These are phyloP conservation scores for Clonostachys rhizophaga DNA, from an alignment of 2,329 filamentous ascomycete genomes.

Conservation along the genomic window DNA sequence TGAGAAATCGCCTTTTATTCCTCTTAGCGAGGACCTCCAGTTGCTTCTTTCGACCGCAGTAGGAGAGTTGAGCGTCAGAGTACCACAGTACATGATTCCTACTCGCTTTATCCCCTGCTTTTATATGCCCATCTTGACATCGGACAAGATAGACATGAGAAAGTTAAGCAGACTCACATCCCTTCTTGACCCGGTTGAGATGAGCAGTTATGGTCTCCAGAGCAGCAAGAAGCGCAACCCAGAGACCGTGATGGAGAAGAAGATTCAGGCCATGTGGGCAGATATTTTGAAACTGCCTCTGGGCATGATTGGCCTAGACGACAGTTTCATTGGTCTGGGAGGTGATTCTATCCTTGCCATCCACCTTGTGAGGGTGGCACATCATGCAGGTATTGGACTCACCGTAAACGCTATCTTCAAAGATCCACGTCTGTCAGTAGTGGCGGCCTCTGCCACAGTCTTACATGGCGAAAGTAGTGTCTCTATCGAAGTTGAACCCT, in stretches of 20 bases:
- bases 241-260: background rate
- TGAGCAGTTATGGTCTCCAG: slow-evolving; percentile 1
- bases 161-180: background rate
- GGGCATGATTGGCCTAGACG: slow-evolving; percentile 1
- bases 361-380: slow-evolving; percentile 3
- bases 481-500: background rate
- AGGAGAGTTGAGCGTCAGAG: background rate
- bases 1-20: background rate
- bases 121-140: slow-evolving; percentile 4
- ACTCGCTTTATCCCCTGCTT: slow-evolving; percentile 3
- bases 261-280: slow-evolving; percentile 6
- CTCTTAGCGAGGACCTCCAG: background rate
- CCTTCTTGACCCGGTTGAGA: background rate
- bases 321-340: slow-evolving; percentile 9
- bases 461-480: background rate
- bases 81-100: slow-evolving; percentile 8
- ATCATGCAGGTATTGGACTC: slow-evolving; percentile 21
- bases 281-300: slow-evolving; percentile 1
- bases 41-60: background rate
- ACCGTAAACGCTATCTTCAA: slow-evolving; percentile 39
- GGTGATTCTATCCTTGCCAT: slow-evolving; percentile 9
- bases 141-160: slow-evolving; percentile 6
- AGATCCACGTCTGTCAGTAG: slow-evolving; percentile 25
- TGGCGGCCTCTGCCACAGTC: background rate
- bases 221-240: no score